Conservation (phyloP, 805 yeast species). For the Saccharomycopsis fibuligera region DNA sequence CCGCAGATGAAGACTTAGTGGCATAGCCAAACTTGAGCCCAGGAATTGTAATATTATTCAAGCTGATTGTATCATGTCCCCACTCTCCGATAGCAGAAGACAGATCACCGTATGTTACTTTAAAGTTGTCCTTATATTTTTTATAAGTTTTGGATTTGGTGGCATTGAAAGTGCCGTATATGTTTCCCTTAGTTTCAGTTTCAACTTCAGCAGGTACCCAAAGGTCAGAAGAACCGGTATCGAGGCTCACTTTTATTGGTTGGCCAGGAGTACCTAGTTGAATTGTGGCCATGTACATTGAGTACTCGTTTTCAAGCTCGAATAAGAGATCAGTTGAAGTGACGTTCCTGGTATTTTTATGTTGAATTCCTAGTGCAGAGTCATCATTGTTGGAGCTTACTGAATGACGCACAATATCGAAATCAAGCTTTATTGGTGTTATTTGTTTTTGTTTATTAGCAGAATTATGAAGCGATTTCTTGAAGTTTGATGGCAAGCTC, state of each 20-base stretch:
- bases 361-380: not conserved
- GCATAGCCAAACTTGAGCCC: slow-evolving; percentile 70
- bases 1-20: slow-evolving; percentile 53
- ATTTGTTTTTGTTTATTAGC: no score
- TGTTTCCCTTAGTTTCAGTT: slow-evolving; percentile 28
- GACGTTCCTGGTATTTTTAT: slow-evolving; percentile 3
- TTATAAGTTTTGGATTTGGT: slow-evolving; percentile 30
- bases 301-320: slow-evolving; percentile 13
- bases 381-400: not conserved
- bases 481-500: no score
- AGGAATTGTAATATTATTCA: slow-evolving; percentile 43
- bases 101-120: slow-evolving; percentile 41
- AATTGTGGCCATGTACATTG: slow-evolving; percentile 76
- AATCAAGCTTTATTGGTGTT: not conserved
- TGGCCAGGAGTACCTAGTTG: slow-evolving; percentile 90
- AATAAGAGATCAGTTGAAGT: slow-evolving; percentile 2
- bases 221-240: slow-evolving; percentile 92
- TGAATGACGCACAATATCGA: slow-evolving; percentile 1
- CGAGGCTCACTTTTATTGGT: slow-evolving; percentile 84
- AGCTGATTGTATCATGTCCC: slow-evolving; percentile 55
- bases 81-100: slow-evolving; percentile 45
- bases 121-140: slow-evolving; percentile 29
- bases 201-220: slow-evolving; percentile 71
- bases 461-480: no score
- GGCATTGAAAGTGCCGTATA: slow-evolving; percentile 36